Conservation (phyloP, 116 monocot genomes). For the Posidonia oceanica region DNA sequence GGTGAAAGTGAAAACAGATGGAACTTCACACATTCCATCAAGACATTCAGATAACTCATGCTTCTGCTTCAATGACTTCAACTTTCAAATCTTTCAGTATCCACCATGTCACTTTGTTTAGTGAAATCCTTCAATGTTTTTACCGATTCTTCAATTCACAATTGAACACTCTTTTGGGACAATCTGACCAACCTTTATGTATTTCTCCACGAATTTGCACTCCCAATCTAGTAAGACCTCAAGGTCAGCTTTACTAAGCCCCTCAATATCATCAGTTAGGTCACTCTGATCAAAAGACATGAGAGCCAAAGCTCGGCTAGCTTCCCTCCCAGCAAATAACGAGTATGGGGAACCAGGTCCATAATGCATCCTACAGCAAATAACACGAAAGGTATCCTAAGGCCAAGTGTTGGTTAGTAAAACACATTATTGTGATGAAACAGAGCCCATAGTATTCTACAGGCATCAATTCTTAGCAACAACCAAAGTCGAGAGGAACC, state of each 20-base stretch:
- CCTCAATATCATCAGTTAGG: conserved; percentile 52
- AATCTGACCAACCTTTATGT: conserved; percentile 51
- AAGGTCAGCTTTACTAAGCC: conserved; percentile 34
- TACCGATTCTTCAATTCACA: not conserved
- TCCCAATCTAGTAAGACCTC: conserved; percentile 82
- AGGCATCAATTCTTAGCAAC: too few species aligned
- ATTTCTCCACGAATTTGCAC: conserved; percentile 74
- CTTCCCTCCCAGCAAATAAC: conserved; percentile 73
- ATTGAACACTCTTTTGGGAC: not conserved
- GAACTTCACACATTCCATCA: not conserved
- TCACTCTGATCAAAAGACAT: conserved; percentile 83
- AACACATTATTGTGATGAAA: not conserved
- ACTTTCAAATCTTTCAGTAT: not conserved
- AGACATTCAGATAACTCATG: not conserved
- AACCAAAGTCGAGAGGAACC: too few species aligned
- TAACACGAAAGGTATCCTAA: too few species aligned
- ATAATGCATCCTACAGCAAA: conserved; percentile 55
- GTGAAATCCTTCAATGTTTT: not conserved
- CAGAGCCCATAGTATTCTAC: not conserved
- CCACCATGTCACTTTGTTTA: not conserved
- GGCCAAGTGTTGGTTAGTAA: not conserved
- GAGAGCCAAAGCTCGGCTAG: conserved; percentile 71
- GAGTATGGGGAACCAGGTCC: conserved; percentile 71
- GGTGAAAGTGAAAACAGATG: too few species aligned
- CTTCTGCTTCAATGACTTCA: not conserved